phyloP scores from a whole-genome alignment of 139 green algal genomes.

The Chlamydomonas sphaeroides region DNA sequence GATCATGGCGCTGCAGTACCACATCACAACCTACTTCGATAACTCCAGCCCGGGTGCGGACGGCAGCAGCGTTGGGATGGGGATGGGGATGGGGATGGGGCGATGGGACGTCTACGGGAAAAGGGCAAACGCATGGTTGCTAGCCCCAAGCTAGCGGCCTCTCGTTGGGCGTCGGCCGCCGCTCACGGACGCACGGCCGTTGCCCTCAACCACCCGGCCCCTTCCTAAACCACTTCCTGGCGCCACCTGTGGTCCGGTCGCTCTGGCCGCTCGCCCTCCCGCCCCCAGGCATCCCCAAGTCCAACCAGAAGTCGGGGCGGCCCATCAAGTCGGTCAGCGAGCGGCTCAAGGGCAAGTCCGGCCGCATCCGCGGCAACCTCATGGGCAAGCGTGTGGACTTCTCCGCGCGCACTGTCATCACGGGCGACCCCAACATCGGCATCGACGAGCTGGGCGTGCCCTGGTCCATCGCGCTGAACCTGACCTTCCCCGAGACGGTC shows the following conservation, averaged over 20 bases:
- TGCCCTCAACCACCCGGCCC: too few relatives aligned
- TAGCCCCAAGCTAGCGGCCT: too few relatives aligned
- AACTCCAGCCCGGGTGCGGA: conserved; percentile 87
- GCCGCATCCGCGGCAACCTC: conserved; percentile 97
- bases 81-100: too few relatives aligned
- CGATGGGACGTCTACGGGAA: too few relatives aligned
- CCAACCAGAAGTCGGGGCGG: conserved; percentile 76
- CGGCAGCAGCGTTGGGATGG: background rate
- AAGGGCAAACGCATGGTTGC: too few relatives aligned
- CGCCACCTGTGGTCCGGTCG: too few relatives aligned
- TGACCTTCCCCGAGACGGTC: conserved; percentile 97
- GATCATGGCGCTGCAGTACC: conserved; percentile 78
- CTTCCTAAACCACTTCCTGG: background rate
- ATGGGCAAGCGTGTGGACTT: conserved; percentile 99
- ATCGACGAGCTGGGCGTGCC: conserved; percentile 99
- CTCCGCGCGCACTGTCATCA: conserved; percentile 97
- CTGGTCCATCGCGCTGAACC: conserved; percentile 96
- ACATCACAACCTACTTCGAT: conserved; percentile 95
- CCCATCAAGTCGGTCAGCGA: conserved; percentile 98
- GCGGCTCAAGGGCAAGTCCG: conserved; percentile 80
- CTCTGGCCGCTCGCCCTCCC: too few relatives aligned
- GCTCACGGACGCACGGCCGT: too few relatives aligned
- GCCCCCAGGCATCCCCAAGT: conserved; percentile 50
- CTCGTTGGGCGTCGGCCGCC: too few relatives aligned
- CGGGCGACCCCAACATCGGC: conserved; percentile 96